A percentile compares a stretch with the other conserved stretches of the same genome.
These are phyloP conservation scores for Rhododendron henanense DNA, from an alignment of 148 eudicot species.

Conservation along the genomic window DNA sequence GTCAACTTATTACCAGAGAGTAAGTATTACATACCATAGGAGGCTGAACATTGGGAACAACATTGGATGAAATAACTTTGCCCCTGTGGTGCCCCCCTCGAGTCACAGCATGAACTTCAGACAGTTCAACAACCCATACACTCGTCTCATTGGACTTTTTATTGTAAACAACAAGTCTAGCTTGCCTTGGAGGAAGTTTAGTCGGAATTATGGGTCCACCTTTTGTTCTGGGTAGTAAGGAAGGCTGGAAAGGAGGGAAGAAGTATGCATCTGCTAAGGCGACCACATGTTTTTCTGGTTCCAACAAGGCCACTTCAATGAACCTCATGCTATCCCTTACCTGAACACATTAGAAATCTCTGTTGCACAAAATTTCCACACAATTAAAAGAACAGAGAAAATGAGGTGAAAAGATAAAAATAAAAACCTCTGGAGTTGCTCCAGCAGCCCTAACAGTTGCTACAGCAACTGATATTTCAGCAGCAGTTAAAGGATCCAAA, in stretches of 20 bases:
- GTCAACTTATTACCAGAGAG: background rate
- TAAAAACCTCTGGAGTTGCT: constrained; percentile 72
- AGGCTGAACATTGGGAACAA: constrained; percentile 80
- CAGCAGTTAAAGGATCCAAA: constrained; percentile 73
- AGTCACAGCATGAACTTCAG: constrained; percentile 77
- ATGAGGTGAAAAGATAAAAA: background rate
- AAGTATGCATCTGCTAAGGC: constrained; percentile 92
- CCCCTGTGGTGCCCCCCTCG: constrained; percentile 91
- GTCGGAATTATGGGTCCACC: constrained; percentile 65
- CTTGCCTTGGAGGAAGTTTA: constrained; percentile 80
- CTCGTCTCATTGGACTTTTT: constrained; percentile 77
- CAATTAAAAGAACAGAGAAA: background rate
- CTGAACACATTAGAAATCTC: constrained; percentile 20
- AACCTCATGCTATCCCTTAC: constrained; percentile 86
- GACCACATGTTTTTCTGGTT: constrained; percentile 69
- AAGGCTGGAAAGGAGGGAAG: constrained; percentile 83
- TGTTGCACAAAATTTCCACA: background rate
- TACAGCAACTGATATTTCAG: constrained; percentile 82
- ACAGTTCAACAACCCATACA: constrained; percentile 71
- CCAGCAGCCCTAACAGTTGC: constrained; percentile 92
- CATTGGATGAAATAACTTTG: constrained; percentile 64
- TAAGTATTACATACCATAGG: constrained; percentile 55
- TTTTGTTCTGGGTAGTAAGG: constrained; percentile 60
- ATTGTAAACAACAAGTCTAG: constrained; percentile 68
- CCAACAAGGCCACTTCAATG: constrained; percentile 73